Evolutionary conservation across 768 basidiomycete genomes (phyloP).

Genomic region (Thelephora ganbajun): DNA sequence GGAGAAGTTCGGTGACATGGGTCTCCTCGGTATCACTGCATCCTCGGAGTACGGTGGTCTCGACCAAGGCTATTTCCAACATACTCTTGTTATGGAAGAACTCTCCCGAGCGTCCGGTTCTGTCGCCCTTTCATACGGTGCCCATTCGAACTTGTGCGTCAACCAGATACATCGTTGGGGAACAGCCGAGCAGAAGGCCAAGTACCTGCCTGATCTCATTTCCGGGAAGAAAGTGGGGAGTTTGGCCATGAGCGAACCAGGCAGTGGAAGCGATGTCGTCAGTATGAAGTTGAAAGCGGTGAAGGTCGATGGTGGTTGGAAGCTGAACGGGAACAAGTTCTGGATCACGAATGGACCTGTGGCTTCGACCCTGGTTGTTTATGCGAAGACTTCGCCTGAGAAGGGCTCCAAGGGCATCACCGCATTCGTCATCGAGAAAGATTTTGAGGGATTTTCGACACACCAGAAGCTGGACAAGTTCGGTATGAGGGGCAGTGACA

Average conservation of each 20-base stretch:
- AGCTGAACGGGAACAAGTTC: slow-evolving; percentile 84
- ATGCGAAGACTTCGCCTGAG: slow-evolving; percentile 75
- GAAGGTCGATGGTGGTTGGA: slow-evolving; percentile 63
- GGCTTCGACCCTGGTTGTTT: slow-evolving; percentile 84
- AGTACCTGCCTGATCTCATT: slow-evolving; percentile 73
- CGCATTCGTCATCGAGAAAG: slow-evolving; percentile 79
- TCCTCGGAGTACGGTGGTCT: slow-evolving; percentile 73
- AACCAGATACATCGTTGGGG: slow-evolving; percentile 68
- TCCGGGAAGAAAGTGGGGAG: slow-evolving; percentile 76
- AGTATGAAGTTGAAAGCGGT: slow-evolving; percentile 81
- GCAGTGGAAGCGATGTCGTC: slow-evolving; percentile 89
- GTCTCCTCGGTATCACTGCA: slow-evolving; percentile 79
- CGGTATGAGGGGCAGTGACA: slow-evolving; percentile 94
- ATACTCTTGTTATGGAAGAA: slow-evolving; percentile 91
- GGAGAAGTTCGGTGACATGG: slow-evolving; percentile 87
- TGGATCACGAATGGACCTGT: slow-evolving; percentile 96
- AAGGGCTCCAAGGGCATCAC: slow-evolving; percentile 83
- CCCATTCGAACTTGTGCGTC: slow-evolving; percentile 80
- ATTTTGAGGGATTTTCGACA: slow-evolving; percentile 74
- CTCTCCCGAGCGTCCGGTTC: slow-evolving; percentile 84
- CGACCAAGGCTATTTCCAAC: slow-evolving; percentile 71
- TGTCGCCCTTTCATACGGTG: slow-evolving; percentile 84
- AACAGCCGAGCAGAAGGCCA: slow-evolving; percentile 67
- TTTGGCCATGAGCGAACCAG: slow-evolving; percentile 90
- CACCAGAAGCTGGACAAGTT: slow-evolving; percentile 90